These are phyloP conservation scores for Monosporozyma aerobia DNA, from an alignment of 805 yeast species.

Conservation along the genomic window DNA sequence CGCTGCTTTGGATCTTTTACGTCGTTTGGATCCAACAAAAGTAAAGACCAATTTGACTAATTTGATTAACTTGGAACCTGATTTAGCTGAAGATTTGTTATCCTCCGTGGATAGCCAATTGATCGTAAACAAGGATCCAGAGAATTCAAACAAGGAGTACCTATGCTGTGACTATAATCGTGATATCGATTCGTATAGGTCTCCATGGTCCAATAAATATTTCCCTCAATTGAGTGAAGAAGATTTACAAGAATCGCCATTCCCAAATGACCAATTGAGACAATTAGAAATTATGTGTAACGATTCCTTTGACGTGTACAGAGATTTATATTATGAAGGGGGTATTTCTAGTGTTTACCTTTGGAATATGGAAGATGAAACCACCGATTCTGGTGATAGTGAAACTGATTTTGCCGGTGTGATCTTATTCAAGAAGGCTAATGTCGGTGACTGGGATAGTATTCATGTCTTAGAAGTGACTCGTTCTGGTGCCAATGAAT, in stretches of 20 bases:
- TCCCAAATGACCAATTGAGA: conserved; percentile 59
- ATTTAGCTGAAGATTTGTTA: conserved; percentile 76
- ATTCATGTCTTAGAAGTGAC: conserved; percentile 82
- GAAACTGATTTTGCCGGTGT: conserved; percentile 70
- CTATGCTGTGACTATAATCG: conserved; percentile 90
- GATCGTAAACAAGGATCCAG: conserved; percentile 23
- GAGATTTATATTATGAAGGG: conserved; percentile 92
- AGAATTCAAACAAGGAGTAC: conserved; percentile 44
- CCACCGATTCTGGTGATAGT: conserved; percentile 4
- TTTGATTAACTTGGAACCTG: conserved; percentile 43
- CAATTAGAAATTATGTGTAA: conserved; percentile 73
- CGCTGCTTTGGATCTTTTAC: conserved; percentile 68
- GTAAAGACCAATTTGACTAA: conserved; percentile 39
- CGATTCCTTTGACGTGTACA: conserved; percentile 83
- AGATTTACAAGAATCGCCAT: conserved; percentile 61
- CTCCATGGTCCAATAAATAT: conserved; percentile 83
- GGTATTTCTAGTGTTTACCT: conserved; percentile 83
- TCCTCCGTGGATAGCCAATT: conserved; percentile 85
- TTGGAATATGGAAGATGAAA: conserved; percentile 71
- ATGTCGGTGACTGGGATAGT: conserved; percentile 72
- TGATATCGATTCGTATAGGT: conserved; percentile 85
- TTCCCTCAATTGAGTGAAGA: conserved; percentile 31
- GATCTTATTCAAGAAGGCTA: conserved; percentile 63
- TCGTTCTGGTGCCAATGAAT: conserved; percentile 26
- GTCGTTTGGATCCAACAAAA: conserved; percentile 64